Percentiles rank a stretch among this genome's conserved stretches.
Conservation (phyloP, 495 filamentous ascomycete genomes). For the Hapsidospora chrysogenum region DNA sequence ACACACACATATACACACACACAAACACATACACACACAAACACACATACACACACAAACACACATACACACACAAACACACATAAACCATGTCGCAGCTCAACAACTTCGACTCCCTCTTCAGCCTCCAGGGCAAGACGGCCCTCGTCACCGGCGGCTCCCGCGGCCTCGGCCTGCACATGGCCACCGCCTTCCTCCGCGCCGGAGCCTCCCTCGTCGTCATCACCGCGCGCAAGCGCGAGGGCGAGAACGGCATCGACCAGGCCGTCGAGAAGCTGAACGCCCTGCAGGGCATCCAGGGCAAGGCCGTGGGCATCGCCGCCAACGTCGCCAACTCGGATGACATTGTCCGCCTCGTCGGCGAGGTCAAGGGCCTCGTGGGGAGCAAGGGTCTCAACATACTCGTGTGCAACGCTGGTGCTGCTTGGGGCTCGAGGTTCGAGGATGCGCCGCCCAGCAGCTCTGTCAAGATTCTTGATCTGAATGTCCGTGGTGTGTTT, state of each 20-base stretch:
- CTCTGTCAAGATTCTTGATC: conserved; percentile 21
- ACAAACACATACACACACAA: no score
- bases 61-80: no score
- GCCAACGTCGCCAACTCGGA: conserved; percentile 21
- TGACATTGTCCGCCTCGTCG: conserved; percentile 19
- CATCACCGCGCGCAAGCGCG: conserved; percentile 20
- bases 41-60: no score
- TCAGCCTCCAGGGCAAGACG: conserved; percentile 24
- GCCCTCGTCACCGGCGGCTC: conserved; percentile 25
- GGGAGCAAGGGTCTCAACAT: conserved; percentile 16
- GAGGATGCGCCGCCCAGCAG: conserved; percentile 21
- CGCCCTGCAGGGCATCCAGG: conserved; percentile 15
- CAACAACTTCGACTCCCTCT: conserved; percentile 14
- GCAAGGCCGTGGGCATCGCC: conserved; percentile 20
- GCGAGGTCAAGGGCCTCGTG: conserved; percentile 15
- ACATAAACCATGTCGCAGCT: conserved; percentile 6
- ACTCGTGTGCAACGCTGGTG: conserved; percentile 23
- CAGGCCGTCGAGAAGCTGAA: conserved; percentile 24
- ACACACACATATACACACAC: no score
- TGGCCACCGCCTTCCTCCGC: conserved; percentile 23
- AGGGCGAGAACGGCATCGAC: conserved; percentile 10
- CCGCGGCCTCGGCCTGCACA: conserved; percentile 21
- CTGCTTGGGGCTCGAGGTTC: conserved; percentile 23
- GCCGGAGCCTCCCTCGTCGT: conserved; percentile 21
- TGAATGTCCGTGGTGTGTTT: conserved; percentile 26